phyloP scores from a whole-genome alignment of 257 asterid species.

The Solanum boliviense region DNA sequence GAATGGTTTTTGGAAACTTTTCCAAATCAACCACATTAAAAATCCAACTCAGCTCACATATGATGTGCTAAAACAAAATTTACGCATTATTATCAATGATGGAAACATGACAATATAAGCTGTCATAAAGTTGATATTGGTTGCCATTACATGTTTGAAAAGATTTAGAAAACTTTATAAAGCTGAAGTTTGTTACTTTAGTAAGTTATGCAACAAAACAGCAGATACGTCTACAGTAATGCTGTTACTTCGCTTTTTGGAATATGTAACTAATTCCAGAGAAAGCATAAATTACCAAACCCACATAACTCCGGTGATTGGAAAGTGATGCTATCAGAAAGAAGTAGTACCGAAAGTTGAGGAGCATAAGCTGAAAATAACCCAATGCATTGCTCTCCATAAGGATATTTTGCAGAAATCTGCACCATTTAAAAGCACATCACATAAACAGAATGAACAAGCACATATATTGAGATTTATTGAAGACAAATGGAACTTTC shows the following conservation, averaged over 20 bases:
- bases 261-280: neutral
- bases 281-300: neutral
- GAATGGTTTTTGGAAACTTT: neutral
- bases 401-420: conserved; percentile 46
- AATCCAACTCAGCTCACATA: neutral
- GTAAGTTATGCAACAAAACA: neutral
- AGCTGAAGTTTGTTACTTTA: neutral
- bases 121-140: neutral
- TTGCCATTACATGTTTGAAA: neutral
- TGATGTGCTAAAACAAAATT: neutral
- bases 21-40: neutral
- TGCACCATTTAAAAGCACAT: conserved; percentile 4
- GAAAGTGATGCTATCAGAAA: neutral
- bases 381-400: conserved; percentile 42
- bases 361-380: conserved; percentile 30
- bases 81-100: neutral
- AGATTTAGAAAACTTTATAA: neutral
- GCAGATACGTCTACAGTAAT: neutral
- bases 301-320: neutral
- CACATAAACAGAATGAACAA: neutral
- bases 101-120: neutral
- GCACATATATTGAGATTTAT: neutral
- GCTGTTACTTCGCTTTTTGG: neutral
- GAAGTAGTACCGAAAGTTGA: conserved; percentile 30
- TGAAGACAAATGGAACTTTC: neutral